Evolutionary conservation across 192 early-diverging fungal genomes (phyloP).

Genomic region (Rhizoclosmatium globosum): DNA sequence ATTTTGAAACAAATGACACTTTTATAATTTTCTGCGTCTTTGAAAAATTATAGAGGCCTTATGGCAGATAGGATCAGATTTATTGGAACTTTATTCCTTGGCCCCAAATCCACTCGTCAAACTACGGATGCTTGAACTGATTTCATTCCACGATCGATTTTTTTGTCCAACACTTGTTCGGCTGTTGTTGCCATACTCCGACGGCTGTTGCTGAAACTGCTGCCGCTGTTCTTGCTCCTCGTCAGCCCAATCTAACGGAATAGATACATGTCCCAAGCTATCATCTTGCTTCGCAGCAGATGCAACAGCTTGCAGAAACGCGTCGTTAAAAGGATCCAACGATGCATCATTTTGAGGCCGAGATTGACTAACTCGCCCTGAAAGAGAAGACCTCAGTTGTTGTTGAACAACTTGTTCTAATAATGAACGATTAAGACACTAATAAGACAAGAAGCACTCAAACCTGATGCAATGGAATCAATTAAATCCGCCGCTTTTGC

Average conservation of each 20-base stretch:
- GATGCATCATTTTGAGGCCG: not conserved
- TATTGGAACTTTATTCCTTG: not conserved
- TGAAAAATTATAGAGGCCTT: too few relatives aligned
- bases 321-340: not conserved
- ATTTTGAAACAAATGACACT: not conserved
- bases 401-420: not conserved
- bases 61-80: not conserved
- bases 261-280: not conserved
- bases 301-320: not conserved
- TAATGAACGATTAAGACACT: not conserved
- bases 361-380: not conserved
- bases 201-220: not conserved
- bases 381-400: not conserved
- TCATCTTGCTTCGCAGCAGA: not conserved
- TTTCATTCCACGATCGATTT: constrained; percentile 6
- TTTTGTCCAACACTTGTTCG: not conserved
- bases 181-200: not conserved
- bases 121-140: not conserved
- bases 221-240: not conserved
- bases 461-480: not conserved
- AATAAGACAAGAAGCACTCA: not conserved
- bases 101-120: not conserved
- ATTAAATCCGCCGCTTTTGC: constrained; percentile 32
- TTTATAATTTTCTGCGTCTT: too few relatives aligned
- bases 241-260: constrained; percentile 7